Percentiles rank a stretch among this genome's conserved stretches.
These are phyloP conservation scores for Physaria fendleri DNA, from an alignment of 345 rosid species.

Conservation along the genomic window DNA sequence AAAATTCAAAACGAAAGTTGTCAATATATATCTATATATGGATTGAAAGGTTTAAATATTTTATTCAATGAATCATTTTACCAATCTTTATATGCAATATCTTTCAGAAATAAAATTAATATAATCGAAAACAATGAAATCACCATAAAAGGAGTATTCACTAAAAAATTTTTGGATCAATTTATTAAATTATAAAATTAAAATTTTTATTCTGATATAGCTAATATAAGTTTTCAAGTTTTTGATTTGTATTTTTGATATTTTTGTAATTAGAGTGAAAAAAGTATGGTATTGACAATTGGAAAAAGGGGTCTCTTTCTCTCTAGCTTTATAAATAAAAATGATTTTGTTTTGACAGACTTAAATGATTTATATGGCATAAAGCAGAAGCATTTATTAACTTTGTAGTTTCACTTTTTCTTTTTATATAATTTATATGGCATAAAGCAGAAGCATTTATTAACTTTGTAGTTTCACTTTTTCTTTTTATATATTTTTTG, in stretches of 20 bases:
- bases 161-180: too few relatives aligned
- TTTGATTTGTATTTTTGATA: neutral
- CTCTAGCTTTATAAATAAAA: neutral
- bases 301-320: neutral
- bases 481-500: neutral
- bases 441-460: conserved; percentile 25
- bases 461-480: conserved; percentile 23
- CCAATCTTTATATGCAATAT: neutral
- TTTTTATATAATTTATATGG: neutral
- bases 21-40: too few relatives aligned
- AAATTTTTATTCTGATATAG: too few relatives aligned
- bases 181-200: too few relatives aligned
- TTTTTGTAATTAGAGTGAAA: neutral
- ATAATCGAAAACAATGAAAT: too few relatives aligned
- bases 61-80: too few relatives aligned
- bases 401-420: conserved; percentile 20
- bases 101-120: neutral
- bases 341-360: neutral
- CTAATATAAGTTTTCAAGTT: too few relatives aligned
- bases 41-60: too few relatives aligned
- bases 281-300: neutral
- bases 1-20: too few relatives aligned
- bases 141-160: too few relatives aligned
- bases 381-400: conserved; percentile 28
- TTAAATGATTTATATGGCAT: neutral